These are phyloP conservation scores for Rhodotorula diobovata DNA, from an alignment of 768 basidiomycete species.

Conservation along the genomic window DNA sequence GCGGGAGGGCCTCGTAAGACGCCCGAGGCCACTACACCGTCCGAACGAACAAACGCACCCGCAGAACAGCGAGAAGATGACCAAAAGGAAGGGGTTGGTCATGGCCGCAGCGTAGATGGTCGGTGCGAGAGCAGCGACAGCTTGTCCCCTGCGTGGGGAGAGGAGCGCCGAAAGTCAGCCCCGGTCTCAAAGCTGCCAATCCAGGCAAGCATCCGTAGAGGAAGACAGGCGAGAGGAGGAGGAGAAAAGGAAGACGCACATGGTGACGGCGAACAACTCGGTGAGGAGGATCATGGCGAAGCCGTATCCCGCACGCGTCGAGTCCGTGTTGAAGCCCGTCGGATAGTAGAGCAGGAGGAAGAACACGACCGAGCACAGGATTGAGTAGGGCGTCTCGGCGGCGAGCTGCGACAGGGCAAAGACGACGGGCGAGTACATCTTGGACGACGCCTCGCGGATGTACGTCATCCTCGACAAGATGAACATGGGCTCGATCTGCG, in stretches of 20 bases:
- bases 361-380: slow-evolving; percentile 67
- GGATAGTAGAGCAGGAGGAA: slow-evolving; percentile 56
- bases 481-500: slow-evolving; percentile 77
- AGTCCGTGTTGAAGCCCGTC: slow-evolving; percentile 45
- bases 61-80: slow-evolving; percentile 59
- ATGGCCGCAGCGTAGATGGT: slow-evolving; percentile 72
- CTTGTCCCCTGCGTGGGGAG: slow-evolving; percentile 38
- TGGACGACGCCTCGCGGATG: slow-evolving; percentile 64
- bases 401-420: slow-evolving; percentile 77
- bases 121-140: slow-evolving; percentile 71
- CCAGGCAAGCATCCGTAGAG: too few species aligned
- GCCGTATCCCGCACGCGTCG: slow-evolving; percentile 46
- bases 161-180: background rate
- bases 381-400: slow-evolving; percentile 72
- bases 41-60: slow-evolving; percentile 53
- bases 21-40: too few species aligned
- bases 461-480: slow-evolving; percentile 54
- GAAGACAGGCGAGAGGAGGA: too few species aligned
- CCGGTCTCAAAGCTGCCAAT: background rate
- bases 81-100: slow-evolving; percentile 69
- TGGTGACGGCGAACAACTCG: slow-evolving; percentile 60
- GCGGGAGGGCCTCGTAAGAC: too few species aligned
- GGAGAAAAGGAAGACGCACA: slow-evolving; percentile 42
- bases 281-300: slow-evolving; percentile 47
- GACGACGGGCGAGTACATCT: slow-evolving; percentile 78